Evolutionary conservation across 768 basidiomycete species (phyloP), one percentile per base, ranked within the genome.

Genomic region (Steccherinum ochraceum): DNA sequence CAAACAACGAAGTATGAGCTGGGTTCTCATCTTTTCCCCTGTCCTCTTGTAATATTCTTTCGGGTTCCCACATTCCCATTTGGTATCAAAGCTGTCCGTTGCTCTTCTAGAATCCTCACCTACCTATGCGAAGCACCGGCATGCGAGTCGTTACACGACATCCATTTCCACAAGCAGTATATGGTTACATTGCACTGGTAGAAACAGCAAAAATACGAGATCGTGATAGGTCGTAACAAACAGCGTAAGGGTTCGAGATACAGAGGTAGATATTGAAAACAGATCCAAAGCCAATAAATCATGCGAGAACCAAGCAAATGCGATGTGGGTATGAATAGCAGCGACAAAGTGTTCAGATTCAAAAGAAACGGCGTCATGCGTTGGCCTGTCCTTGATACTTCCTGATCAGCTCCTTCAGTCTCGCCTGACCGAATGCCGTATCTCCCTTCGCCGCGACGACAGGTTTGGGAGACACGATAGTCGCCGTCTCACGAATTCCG

Each of bases 401-500:
- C 77, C 82, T 84, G 63, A 90, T 90, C 54, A 90, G 69, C 67
- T 89, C 87, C 50, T 86, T 71, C 57, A 90, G 66, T 53, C 83
- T 72, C 12, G 87, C 86, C 65, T 89, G 83, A 12, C 88, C 88
- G 68, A 89, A 89, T 10, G 79, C 84, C 51, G 85, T 64, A 39
- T 86, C 83, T 1, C 69, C 69, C 52, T 58, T 58, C 46, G 52
- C 42, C n/a, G 45, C 43, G 18, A 54, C 18, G 13, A 49, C 27
- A 3, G 30, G 13, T 24, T 54, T 52, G 12, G 49, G 39, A n/a
- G 48, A 42, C 35, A 54, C 24, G 63, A 50, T 13, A 57, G 51
- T 12, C 52, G 47, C 35, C 61, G 58, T 25, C 18, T 21, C 23
- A 12, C 43, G 2, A 46, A 40, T 43, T 72, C 72, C 18, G 64